Evolutionary conservation across 2,329 filamentous ascomycete genomes (phyloP), one percentile per base, ranked within the genome.

Genomic region (Exophiala lecanii-corni): DNA sequence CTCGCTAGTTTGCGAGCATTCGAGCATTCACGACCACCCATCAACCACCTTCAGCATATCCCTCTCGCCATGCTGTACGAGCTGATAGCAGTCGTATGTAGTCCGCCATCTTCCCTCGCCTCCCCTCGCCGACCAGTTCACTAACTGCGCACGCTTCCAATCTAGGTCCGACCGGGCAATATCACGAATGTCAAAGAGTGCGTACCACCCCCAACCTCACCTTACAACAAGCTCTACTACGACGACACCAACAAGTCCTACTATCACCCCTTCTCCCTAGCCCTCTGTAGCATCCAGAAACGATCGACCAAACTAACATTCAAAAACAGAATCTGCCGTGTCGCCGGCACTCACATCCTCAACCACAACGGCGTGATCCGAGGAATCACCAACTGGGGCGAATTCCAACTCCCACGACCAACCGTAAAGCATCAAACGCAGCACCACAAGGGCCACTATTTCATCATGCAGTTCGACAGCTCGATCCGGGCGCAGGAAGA

Each of bases 181-280:
- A 72, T 96, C 63, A 73, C 76, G 63, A 91, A 97, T 76, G 89
- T 96, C 60, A 94, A 91, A 80, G 91, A 97, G 89, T 96, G 81
- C 57, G 77, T 72, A 55, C 43, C 50, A 43, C 50, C 49, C 47
- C 45, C 18, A 46, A 25, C 40, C 42, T 37, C 30, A 41, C 40
- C 39, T 15, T 39, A 23, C 19, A 26, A 17, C 40, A 10, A 21
- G 36, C 23, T 26, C 30, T 15, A 43, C 39, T 21, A 17, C 13
- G 41, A 38, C 53, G 36, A 47, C 25, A 39, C 9, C 9, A 30
- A 16, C 28, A 47, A 33, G 16, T 41, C 39, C 23, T n/a, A n/a
- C 39, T 45, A 42, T 44, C 45, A 37, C 26, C 15, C 20, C 17
- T 6, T 26, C 15, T 18, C 33, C 15, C 31, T 9, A 9, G 9